phyloP scores from a whole-genome alignment of 371 early-diverging fungal species.

The Mucor mucedo region DNA sequence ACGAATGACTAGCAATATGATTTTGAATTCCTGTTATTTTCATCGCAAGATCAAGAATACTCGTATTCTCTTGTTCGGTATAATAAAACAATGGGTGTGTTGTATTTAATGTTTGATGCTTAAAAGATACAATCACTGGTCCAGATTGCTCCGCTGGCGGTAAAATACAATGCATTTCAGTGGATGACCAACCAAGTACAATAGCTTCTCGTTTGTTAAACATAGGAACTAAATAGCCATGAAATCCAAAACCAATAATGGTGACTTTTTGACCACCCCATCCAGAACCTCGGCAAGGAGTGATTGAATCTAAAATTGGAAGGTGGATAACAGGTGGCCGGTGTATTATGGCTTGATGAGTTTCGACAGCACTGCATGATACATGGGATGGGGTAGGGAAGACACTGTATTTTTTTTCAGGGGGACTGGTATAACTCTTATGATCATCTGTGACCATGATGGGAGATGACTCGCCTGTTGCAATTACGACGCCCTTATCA shows the following conservation, averaged over 20 bases:
- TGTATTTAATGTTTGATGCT: slow-evolving; percentile 45
- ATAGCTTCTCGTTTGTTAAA: slow-evolving; percentile 57
- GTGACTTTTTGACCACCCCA: slow-evolving; percentile 80
- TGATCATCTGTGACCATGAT: slow-evolving; percentile 96
- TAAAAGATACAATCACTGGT: slow-evolving; percentile 71
- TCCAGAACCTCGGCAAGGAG: slow-evolving; percentile 72
- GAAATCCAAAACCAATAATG: slow-evolving; percentile 73
- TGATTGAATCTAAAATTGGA: slow-evolving; percentile 48
- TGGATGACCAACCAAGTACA: slow-evolving; percentile 60
- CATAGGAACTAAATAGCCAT: slow-evolving; percentile 51
- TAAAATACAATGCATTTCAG: slow-evolving; percentile 72
- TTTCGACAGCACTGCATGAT: background rate
- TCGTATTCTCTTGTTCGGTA: slow-evolving; percentile 64
- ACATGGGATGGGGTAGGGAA: background rate
- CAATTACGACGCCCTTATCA: slow-evolving; percentile 62
- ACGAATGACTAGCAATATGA: background rate
- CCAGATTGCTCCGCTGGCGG: slow-evolving; percentile 76
- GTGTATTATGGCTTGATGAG: background rate
- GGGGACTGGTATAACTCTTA: slow-evolving; percentile 54
- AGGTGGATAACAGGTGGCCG: background rate
- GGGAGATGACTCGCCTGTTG: slow-evolving; percentile 83
- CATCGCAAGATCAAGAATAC: slow-evolving; percentile 76
- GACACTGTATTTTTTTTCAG: slow-evolving; percentile 40
- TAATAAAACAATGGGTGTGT: slow-evolving; percentile 52
- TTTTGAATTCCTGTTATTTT: slow-evolving; percentile 32